Evolutionary conservation across 108 stramenopile species (phyloP), one percentile per base, ranked within the genome.

Genomic region (Nitzschia inconspicua): DNA sequence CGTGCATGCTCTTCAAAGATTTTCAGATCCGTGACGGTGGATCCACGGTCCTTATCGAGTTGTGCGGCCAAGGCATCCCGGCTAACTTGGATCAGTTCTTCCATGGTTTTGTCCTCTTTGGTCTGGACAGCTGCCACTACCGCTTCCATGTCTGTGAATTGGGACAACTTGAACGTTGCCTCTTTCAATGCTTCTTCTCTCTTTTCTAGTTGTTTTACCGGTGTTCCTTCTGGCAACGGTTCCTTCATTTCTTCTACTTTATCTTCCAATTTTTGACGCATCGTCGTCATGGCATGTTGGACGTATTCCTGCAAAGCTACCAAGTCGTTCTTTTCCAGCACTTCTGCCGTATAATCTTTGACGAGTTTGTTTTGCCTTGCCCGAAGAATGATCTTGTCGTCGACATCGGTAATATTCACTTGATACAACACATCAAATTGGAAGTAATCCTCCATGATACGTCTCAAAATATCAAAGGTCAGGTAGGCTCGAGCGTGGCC

Each of bases 401-500:
- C 99, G 46, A 99, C 95, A 67, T 99, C 99, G 13, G 98, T 98
- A 60, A 91, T 89, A 61, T 96, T 96, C 37, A 96, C 83, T 39
- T 78, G 80, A 71, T 86, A 82, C 30, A 79, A 44, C 25, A 98
- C 91, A 63, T 97, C 70, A 80, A 96, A 97, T 49, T 91, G 88
- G 66, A 98, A 98, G 65, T 95, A 93, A 60, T 97, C 93, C 39
- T 77, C 63, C 82, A 98, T 82, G 65, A 98, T 92, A 8, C 99
- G 90, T 42, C 99, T 88, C 56, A 99, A 76, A 43, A 98, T 96
- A 66, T 99, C 99, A 49, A 99, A 96, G 11, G 77, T 70, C 9
- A 99, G 75, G 78, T 99, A 99, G 2, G 99, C 97, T 24, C 99
- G 73, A 0, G 99, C 99, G 63, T 99, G 98, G 0, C 98, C 98